These are phyloP conservation scores for Scheffersomyces insectosa DNA, from an alignment of 1,139 yeast genomes.

Conservation along the genomic window DNA sequence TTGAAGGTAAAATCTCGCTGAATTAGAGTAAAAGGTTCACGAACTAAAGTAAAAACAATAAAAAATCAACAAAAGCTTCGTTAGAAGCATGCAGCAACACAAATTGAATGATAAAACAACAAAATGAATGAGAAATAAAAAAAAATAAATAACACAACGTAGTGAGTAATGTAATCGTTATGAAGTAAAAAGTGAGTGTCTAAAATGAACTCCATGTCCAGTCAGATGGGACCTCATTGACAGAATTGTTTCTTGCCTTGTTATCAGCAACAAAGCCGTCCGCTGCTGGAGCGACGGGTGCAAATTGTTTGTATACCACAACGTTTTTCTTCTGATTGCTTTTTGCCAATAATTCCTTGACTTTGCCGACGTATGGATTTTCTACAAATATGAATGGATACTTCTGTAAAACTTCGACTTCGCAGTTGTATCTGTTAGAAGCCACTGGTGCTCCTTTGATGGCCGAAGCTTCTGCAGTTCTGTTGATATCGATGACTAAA, in stretches of 20 bases:
- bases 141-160: background rate
- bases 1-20: too few relatives aligned
- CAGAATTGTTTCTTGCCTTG: constrained; percentile 9
- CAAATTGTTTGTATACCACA: background rate
- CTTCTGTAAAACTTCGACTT: constrained; percentile 5
- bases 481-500: constrained; percentile 30
- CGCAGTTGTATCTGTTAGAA: constrained; percentile 1
- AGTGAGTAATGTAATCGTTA: background rate
- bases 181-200: constrained; percentile 1
- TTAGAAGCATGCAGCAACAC: too few relatives aligned
- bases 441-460: background rate
- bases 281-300: background rate
- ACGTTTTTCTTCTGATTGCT: constrained; percentile 4
- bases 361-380: constrained; percentile 32
- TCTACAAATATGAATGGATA: constrained; percentile 38
- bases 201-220: constrained; percentile 52
- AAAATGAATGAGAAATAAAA: background rate
- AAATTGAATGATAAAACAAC: background rate
- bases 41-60: background rate
- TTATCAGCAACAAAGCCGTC: constrained; percentile 2
- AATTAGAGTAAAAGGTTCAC: background rate
- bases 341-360: constrained; percentile 2
- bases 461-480: constrained; percentile 9
- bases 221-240: constrained; percentile 33
- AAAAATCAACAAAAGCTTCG: too few relatives aligned